These are phyloP conservation scores for Elymus sibiricus DNA, from an alignment of 176 grass and related monocot genomes.

Conservation along the genomic window DNA sequence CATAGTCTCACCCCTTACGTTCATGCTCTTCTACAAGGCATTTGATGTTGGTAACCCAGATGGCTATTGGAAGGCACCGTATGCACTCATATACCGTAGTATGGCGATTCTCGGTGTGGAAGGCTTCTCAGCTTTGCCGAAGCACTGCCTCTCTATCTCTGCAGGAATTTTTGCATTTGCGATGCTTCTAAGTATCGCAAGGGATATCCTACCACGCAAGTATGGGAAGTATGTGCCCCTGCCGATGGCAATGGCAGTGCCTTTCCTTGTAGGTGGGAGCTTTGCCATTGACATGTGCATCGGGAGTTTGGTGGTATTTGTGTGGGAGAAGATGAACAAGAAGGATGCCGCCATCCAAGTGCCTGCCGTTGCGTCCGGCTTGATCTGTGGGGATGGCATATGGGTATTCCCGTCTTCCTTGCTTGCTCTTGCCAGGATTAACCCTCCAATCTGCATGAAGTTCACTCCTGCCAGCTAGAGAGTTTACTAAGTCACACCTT, in stretches of 20 bases:
- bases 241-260: slow-evolving; percentile 89
- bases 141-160: slow-evolving; percentile 60
- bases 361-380: slow-evolving; percentile 67
- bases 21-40: slow-evolving; percentile 82
- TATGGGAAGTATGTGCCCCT: slow-evolving; percentile 49
- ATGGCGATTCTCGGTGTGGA: slow-evolving; percentile 83
- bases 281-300: slow-evolving; percentile 80
- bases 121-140: slow-evolving; percentile 58
- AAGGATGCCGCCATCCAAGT: slow-evolving; percentile 49
- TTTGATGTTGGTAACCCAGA: slow-evolving; percentile 73
- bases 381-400: slow-evolving; percentile 85
- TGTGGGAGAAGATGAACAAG: slow-evolving; percentile 54
- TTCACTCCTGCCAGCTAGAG: slow-evolving; percentile 44
- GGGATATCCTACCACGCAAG: slow-evolving; percentile 46
- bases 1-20: slow-evolving; percentile 65
- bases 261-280: slow-evolving; percentile 74
- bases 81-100: slow-evolving; percentile 76
- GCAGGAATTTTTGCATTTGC: slow-evolving; percentile 70
- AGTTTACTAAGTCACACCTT: background rate
- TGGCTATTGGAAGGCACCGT: slow-evolving; percentile 79
- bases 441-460: slow-evolving; percentile 82
- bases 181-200: slow-evolving; percentile 29
- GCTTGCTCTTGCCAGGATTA: slow-evolving; percentile 69
- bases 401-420: slow-evolving; percentile 84
- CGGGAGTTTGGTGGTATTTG: slow-evolving; percentile 59